phyloP scores from a whole-genome alignment of 176 grass and related monocot species.

The Bolboschoenus planiculmis region DNA sequence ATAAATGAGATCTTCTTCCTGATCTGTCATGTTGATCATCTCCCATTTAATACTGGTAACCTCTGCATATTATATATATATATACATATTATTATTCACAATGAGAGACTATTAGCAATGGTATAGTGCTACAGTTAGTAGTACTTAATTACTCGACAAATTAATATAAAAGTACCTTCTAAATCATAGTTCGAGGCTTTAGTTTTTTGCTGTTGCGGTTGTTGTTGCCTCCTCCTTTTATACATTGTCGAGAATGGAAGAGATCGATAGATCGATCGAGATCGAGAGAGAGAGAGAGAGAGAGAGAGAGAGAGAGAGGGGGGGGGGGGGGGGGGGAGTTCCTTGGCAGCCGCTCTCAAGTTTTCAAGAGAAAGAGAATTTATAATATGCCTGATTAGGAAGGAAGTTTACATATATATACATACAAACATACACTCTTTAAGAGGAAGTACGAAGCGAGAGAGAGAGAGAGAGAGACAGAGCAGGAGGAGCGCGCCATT shows the following conservation, averaged over 20 bases:
- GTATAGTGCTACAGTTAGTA: neutral
- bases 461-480: neutral
- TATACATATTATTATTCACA: neutral
- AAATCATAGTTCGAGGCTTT: neutral
- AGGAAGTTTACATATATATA: no score
- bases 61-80: conserved; percentile 10
- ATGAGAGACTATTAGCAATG: neutral
- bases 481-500: neutral
- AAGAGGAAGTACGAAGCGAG: neutral
- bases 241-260: neutral
- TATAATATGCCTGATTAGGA: no score
- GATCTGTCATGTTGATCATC: conserved; percentile 32
- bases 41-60: conserved; percentile 33
- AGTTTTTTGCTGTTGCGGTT: neutral
- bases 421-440: no score
- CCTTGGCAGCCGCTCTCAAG: no score
- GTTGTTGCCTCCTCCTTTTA: neutral
- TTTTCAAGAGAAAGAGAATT: no score
- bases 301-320: neutral
- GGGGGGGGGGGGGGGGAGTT: no score
- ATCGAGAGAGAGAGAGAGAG: neutral
- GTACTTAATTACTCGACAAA: neutral
- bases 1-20: conserved; percentile 38
- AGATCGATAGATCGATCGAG: neutral
- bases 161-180: neutral